Conservation (phyloP, 2,329 filamentous ascomycete genomes). For the Colletotrichum gigasporum region DNA sequence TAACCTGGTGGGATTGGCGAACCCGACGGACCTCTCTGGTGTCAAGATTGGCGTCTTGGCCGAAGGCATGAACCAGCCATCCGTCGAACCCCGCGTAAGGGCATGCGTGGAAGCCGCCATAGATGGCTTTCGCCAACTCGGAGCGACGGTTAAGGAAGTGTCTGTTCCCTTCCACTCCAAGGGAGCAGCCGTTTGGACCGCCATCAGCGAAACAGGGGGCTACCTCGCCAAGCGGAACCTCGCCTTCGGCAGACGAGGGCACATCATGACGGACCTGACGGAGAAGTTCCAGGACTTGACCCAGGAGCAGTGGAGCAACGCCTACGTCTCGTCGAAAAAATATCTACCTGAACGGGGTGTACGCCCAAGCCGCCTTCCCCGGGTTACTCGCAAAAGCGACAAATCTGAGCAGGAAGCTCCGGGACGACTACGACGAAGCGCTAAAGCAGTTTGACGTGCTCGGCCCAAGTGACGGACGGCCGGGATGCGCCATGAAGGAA, state of each 20-base stretch:
- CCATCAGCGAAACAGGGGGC: constrained; percentile 30
- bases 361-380: constrained; percentile 33
- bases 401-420: constrained; percentile 16
- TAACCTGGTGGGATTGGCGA: constrained; percentile 47
- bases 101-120: constrained; percentile 46
- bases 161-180: constrained; percentile 58
- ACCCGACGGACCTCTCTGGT: constrained; percentile 47
- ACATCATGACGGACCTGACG: constrained; percentile 40
- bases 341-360: constrained; percentile 52
- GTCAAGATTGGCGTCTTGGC: constrained; percentile 47
- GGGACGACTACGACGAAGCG: constrained; percentile 15
- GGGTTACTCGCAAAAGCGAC: constrained; percentile 4
- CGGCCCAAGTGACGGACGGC: constrained; percentile 18
- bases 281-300: constrained; percentile 40
- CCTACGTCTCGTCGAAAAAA: constrained; percentile 42
- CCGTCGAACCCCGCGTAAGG: constrained; percentile 34
- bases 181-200: constrained; percentile 60
- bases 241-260: constrained; percentile 9
- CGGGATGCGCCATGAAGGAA: too few relatives aligned
- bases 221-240: constrained; percentile 17
- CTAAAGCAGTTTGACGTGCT: neutral
- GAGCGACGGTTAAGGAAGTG: constrained; percentile 54
- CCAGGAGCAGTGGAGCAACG: constrained; percentile 14
- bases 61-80: neutral
- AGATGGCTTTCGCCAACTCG: constrained; percentile 47